Conservation (phyloP, 129 eudicot species). For the Lonicera japonica region DNA sequence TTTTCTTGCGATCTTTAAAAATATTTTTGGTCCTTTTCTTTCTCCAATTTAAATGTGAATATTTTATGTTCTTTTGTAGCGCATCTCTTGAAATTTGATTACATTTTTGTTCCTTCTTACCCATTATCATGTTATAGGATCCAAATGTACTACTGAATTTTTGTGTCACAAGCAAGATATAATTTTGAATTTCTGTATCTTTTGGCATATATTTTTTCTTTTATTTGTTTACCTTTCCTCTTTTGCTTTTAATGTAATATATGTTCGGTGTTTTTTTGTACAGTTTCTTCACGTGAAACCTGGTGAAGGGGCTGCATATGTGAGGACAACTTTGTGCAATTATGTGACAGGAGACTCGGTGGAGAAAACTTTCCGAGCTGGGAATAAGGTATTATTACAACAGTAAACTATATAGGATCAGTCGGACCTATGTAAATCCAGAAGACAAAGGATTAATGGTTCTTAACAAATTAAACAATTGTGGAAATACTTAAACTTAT, state of each 20-base stretch:
- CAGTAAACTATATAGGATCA: not conserved
- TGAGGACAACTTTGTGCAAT: constrained; percentile 78
- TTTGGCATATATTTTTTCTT: no score
- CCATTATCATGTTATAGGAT: no score
- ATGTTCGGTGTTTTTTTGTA: constrained; percentile 10
- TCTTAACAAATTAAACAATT: no score
- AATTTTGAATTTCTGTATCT: no score
- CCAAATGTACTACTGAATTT: not conserved
- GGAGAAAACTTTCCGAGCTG: constrained; percentile 96
- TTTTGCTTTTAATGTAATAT: not conserved
- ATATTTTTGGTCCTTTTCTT: not conserved
- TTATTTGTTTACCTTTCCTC: not conserved
- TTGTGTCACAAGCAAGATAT: no score
- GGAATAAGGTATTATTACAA: constrained; percentile 53
- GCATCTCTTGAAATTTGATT: not conserved
- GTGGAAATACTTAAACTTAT: no score
- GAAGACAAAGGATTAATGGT: no score
- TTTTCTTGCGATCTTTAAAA: not conserved
- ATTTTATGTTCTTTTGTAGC: not conserved
- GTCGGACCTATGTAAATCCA: no score
- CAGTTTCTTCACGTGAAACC: constrained; percentile 98
- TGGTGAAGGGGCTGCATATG: constrained; percentile 98
- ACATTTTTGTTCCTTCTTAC: not conserved
- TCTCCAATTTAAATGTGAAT: not conserved
- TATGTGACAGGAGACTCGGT: constrained; percentile 77